Evolutionary conservation across 2,329 filamentous ascomycete species (phyloP), one percentile per base, ranked within the genome.

Genomic region (Neonectria neomacrospora): DNA sequence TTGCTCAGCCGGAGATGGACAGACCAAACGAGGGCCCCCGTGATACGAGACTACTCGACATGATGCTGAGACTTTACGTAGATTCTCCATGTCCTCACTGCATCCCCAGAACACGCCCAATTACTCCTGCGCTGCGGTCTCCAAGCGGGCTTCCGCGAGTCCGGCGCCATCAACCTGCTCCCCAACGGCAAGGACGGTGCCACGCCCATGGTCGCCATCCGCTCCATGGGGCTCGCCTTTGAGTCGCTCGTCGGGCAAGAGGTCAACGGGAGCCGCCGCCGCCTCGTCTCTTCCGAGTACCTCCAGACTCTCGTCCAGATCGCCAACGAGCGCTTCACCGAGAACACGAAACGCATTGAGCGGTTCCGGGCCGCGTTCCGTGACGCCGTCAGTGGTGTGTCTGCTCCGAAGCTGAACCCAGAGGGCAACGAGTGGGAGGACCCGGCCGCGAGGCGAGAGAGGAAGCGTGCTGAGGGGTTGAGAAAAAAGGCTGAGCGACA

Each of bases 71-170:
- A 65, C 51, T 57, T 57, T 28, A 32, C 30, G 58, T 68, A 97
- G 94, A 97, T 97, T 69, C 86, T 98, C 1, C 95, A 98, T 71
- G 84, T 98, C 45, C 85, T 97, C 71, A 89, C 93, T 6, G 88
- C 93, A 16, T 95, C 92, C 0, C 82, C 89, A 0, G 79, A 86
- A 12, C 88, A 95, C 71, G 93, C 95, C 4, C 91, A 97, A 68
- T 82, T 86, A 9, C 83, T 96, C 18, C 85, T 97, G 14, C 85
- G 89, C 11, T 92, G 91, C 47, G 94, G 92, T 2, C 83, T 95
- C 10, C 87, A 89, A 70, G 91, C 93, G 4, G 95, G 95, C 0
- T 97, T 97, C 75, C 89, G 95, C 14, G 95, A 98, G 79, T 96
- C 91, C 63, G 95, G 95, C 18, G 90, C 95, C 53, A 85, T 96